Conservation (phyloP, 1,139 yeast species). For the Spathaspora sp. region DNA sequence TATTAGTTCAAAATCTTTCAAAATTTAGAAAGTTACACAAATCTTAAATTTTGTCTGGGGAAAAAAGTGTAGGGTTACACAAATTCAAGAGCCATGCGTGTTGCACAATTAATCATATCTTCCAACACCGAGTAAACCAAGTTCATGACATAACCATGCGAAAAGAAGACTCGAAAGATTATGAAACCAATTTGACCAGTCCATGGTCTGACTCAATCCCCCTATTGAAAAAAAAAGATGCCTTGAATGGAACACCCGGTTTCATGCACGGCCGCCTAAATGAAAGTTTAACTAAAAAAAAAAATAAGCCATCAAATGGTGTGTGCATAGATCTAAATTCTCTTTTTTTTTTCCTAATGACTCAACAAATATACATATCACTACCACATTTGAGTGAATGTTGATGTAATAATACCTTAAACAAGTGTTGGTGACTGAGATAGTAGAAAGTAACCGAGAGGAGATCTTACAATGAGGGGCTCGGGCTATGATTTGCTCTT, state of each 20-base stretch:
- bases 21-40: background rate
- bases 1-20: background rate
- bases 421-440: too few species aligned
- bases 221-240: background rate
- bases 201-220: background rate
- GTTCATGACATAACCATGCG: too few species aligned
- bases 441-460: background rate
- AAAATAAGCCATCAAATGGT: background rate
- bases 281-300: background rate
- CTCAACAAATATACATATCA: background rate
- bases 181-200: background rate
- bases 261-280: background rate
- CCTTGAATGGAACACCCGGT: background rate
- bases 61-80: background rate
- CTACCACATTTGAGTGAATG: background rate
- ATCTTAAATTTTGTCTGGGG: background rate
- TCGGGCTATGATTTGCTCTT: too few species aligned
- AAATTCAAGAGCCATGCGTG: background rate
- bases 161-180: too few species aligned
- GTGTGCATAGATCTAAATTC: background rate
- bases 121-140: too few species aligned
- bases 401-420: too few species aligned
- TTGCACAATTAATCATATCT: too few species aligned
- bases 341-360: too few species aligned
- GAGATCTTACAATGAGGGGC: too few species aligned